Conservation (phyloP, 495 filamentous ascomycete species). For the Daldinia bambusicola region DNA sequence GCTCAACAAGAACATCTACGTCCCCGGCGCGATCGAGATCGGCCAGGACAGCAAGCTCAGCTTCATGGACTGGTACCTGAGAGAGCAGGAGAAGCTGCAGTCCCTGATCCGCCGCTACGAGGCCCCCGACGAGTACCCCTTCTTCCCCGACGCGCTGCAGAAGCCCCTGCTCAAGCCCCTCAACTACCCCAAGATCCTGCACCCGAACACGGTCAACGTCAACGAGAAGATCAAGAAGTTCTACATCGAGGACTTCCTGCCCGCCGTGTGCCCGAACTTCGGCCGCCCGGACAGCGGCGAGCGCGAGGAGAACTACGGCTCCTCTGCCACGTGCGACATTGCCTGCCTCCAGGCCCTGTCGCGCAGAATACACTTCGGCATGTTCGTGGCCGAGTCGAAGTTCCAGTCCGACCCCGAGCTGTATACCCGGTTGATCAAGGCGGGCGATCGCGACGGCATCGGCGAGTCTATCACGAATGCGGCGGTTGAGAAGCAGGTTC, state of each 20-base stretch:
- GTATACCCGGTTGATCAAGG: constrained; percentile 83
- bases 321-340: constrained; percentile 90
- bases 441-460: constrained; percentile 80
- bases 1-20: constrained; percentile 88
- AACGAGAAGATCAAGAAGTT: constrained; percentile 86
- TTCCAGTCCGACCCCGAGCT: constrained; percentile 83
- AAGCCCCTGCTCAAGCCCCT: constrained; percentile 87
- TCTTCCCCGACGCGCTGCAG: constrained; percentile 87
- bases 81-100: constrained; percentile 87
- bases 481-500: constrained; percentile 89
- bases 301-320: constrained; percentile 93
- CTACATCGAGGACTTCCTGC: constrained; percentile 86
- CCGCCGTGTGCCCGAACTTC: constrained; percentile 78
- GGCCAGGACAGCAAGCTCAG: constrained; percentile 67
- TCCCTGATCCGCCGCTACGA: constrained; percentile 96
- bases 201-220: constrained; percentile 90
- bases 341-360: constrained; percentile 90
- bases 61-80: constrained; percentile 93
- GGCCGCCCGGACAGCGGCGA: constrained; percentile 82
- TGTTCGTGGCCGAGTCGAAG: constrained; percentile 99
- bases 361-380: constrained; percentile 94
- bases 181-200: constrained; percentile 89
- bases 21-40: constrained; percentile 82
- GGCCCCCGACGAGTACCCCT: constrained; percentile 96
- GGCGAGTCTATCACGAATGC: constrained; percentile 90